phyloP scores from a whole-genome alignment of 176 grass and related monocot genomes.

The Avena sativa region DNA sequence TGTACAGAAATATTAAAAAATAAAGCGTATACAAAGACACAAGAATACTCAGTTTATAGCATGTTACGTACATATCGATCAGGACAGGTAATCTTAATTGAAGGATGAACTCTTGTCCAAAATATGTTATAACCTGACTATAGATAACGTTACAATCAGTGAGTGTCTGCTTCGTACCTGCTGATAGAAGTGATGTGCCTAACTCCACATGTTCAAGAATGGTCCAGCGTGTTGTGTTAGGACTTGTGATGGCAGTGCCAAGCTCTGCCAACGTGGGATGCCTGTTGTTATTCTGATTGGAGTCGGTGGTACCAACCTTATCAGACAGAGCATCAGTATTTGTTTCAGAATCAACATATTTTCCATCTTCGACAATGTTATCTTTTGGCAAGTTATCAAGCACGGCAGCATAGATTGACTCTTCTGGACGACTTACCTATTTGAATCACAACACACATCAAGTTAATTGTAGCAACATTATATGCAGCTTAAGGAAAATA shows the following conservation, averaged over 20 bases:
- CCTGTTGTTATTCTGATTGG: neutral
- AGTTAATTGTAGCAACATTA: neutral
- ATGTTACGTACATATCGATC: neutral
- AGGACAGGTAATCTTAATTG: neutral
- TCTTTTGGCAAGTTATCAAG: neutral
- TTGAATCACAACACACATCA: neutral
- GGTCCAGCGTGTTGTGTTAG: neutral
- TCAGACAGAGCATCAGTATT: neutral
- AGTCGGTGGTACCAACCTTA: neutral
- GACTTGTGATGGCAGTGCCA: neutral
- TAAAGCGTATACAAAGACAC: neutral
- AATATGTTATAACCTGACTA: neutral
- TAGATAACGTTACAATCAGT: neutral
- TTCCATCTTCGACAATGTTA: neutral
- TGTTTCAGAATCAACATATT: neutral
- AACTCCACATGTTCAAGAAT: neutral
- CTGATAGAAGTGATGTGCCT: neutral
- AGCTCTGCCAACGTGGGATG: neutral
- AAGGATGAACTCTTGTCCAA: neutral
- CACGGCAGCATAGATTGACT: neutral
- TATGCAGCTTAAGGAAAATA: neutral
- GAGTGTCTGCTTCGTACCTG: neutral
- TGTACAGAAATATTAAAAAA: neutral
- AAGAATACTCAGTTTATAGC: neutral
- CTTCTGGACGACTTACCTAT: neutral